Evolutionary conservation across 108 stramenopile genomes (phyloP).

Genomic region (Stephanodiscus minutulus): DNA sequence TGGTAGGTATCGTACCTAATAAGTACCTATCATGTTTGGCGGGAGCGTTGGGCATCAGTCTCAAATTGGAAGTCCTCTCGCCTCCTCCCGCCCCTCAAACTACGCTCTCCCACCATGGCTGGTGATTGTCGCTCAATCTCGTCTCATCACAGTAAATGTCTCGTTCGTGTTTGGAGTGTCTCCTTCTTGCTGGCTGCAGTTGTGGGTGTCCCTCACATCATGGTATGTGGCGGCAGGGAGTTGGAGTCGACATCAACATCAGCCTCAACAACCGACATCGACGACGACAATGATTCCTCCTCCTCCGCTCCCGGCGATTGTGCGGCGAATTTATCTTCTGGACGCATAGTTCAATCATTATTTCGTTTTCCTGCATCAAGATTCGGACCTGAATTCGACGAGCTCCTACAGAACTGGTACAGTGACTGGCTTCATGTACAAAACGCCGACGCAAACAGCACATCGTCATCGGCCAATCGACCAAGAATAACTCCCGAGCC

Average conservation of each 20-base stretch:
- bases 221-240: too few relatives aligned
- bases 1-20: too few relatives aligned
- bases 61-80: too few relatives aligned
- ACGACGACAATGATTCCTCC: neutral
- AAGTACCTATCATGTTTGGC: too few relatives aligned
- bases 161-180: neutral
- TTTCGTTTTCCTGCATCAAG: conserved; percentile 7
- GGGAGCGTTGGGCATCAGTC: too few relatives aligned
- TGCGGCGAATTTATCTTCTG: conserved; percentile 4
- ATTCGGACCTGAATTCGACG: conserved; percentile 7
- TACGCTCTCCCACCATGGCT: too few relatives aligned
- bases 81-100: too few relatives aligned
- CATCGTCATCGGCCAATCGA: neutral
- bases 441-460: conserved; percentile 1
- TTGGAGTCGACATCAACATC: neutral
- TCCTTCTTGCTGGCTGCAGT: neutral
- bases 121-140: too few relatives aligned
- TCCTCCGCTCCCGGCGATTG: neutral
- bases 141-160: too few relatives aligned
- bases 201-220: neutral
- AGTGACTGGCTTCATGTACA: conserved; percentile 7
- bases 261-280: neutral
- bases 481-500: conserved; percentile 36
- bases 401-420: conserved; percentile 10
- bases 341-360: conserved; percentile 9